Evolutionary conservation across 441 rosid species (phyloP).

Genomic region (Daphne laureola): DNA sequence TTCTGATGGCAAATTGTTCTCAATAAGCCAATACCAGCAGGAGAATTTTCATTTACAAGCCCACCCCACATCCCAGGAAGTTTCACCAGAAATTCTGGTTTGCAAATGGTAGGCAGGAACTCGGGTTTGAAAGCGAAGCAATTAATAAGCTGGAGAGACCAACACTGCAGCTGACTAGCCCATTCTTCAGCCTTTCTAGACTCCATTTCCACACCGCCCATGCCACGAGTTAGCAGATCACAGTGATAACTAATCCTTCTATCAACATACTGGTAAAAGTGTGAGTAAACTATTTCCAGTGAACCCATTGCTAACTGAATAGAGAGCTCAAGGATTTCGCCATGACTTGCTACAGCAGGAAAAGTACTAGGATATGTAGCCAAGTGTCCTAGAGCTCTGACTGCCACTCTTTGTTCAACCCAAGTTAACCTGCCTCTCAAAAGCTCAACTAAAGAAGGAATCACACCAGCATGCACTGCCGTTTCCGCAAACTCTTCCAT

Average conservation of each 20-base stretch:
- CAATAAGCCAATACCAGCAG: slow-evolving; percentile 90
- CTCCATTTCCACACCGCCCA: slow-evolving; percentile 99
- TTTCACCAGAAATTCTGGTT: slow-evolving; percentile 71
- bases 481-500: slow-evolving; percentile 91
- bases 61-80: slow-evolving; percentile 99
- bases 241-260: slow-evolving; percentile 83
- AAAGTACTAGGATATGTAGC: slow-evolving; percentile 86
- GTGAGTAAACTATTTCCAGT: slow-evolving; percentile 85
- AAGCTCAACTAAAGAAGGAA: slow-evolving; percentile 82
- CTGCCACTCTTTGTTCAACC: slow-evolving; percentile 97
- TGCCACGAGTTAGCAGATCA: slow-evolving; percentile 91
- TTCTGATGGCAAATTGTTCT: slow-evolving; percentile 94
- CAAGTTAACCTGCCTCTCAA: slow-evolving; percentile 86
- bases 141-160: slow-evolving; percentile 97
- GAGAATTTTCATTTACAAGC: slow-evolving; percentile 92
- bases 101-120: slow-evolving; percentile 80
- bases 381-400: slow-evolving; percentile 88
- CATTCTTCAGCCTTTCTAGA: slow-evolving; percentile 96
- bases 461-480: slow-evolving; percentile 77
- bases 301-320: slow-evolving; percentile 88
- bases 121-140: slow-evolving; percentile 91
- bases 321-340: slow-evolving; percentile 89
- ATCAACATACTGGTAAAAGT: slow-evolving; percentile 75
- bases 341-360: slow-evolving; percentile 60
- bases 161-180: slow-evolving; percentile 95